Conservation (phyloP, 768 basidiomycete species). For the Hypholoma fasciculare region DNA sequence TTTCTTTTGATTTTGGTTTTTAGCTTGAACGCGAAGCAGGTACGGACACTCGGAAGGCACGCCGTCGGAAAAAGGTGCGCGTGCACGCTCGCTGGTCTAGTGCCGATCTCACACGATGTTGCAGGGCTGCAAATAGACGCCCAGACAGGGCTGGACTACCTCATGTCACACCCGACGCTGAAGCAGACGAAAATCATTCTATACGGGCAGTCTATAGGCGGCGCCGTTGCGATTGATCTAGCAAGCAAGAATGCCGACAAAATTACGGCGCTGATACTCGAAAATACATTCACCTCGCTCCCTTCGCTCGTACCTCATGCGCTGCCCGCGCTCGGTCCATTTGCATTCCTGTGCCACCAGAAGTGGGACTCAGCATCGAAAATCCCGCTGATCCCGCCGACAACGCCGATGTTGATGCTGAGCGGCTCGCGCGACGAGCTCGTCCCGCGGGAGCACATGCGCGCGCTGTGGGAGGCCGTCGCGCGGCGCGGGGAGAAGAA, state of each 20-base stretch:
- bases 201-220: slow-evolving; percentile 89
- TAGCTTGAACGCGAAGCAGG: slow-evolving; percentile 34
- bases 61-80: slow-evolving; percentile 79
- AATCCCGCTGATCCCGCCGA: slow-evolving; percentile 59
- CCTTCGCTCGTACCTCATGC: slow-evolving; percentile 79
- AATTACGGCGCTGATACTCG: slow-evolving; percentile 81
- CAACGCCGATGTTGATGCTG: slow-evolving; percentile 79
- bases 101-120: background rate
- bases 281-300: slow-evolving; percentile 92
- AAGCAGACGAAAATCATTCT: slow-evolving; percentile 68
- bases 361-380: slow-evolving; percentile 83
- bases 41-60: slow-evolving; percentile 89
- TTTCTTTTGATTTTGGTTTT: background rate
- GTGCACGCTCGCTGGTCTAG: too few relatives aligned
- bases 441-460: slow-evolving; percentile 78
- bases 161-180: slow-evolving; percentile 62
- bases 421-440: slow-evolving; percentile 74
- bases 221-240: slow-evolving; percentile 89
- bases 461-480: slow-evolving; percentile 65
- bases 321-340: slow-evolving; percentile 69
- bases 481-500: slow-evolving; percentile 52
- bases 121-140: slow-evolving; percentile 82
- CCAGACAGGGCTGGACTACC: slow-evolving; percentile 77
- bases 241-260: slow-evolving; percentile 74
- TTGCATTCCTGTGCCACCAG: slow-evolving; percentile 82